Evolutionary conservation across 768 basidiomycete genomes (phyloP).

Genomic region (Pisolithus albus): DNA sequence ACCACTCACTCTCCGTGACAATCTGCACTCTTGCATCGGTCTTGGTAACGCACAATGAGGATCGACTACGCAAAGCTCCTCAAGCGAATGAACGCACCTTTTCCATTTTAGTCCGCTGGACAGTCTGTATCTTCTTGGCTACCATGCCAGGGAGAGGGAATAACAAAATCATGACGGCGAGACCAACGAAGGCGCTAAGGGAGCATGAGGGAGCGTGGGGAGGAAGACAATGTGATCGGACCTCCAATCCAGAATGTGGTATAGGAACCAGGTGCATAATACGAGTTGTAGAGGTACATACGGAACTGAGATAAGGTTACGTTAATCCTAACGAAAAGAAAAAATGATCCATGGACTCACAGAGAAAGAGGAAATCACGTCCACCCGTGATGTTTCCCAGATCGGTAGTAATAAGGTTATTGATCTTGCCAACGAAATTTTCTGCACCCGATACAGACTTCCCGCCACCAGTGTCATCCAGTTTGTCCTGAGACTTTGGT

Average conservation of each 20-base stretch:
- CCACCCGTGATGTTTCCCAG: slow-evolving; percentile 11
- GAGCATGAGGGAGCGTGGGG: not conserved
- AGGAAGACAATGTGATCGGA: not conserved
- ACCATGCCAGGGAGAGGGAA: slow-evolving; percentile 55
- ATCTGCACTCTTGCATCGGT: slow-evolving; percentile 55
- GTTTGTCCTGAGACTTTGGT: not conserved
- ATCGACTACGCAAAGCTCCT: not conserved
- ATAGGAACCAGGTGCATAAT: slow-evolving; percentile 38
- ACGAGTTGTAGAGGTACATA: slow-evolving; percentile 9
- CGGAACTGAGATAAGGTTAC: not conserved
- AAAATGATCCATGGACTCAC: not conserved
- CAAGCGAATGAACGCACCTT: slow-evolving; percentile 17
- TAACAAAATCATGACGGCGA: slow-evolving; percentile 44
- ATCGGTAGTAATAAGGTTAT: slow-evolving; percentile 60
- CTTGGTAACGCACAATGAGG: slow-evolving; percentile 13
- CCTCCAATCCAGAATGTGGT: slow-evolving; percentile 42
- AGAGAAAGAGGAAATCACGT: slow-evolving; percentile 11
- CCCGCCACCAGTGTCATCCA: not conserved
- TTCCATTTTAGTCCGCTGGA: slow-evolving; percentile 47
- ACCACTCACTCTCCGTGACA: slow-evolving; percentile 49
- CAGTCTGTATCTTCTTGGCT: slow-evolving; percentile 38
- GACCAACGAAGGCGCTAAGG: slow-evolving; percentile 44
- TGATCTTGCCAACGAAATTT: slow-evolving; percentile 68
- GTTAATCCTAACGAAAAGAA: not conserved
- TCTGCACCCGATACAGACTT: slow-evolving; percentile 19